phyloP scores from a whole-genome alignment of 768 basidiomycete genomes.

The Leccinum sublutescens region DNA sequence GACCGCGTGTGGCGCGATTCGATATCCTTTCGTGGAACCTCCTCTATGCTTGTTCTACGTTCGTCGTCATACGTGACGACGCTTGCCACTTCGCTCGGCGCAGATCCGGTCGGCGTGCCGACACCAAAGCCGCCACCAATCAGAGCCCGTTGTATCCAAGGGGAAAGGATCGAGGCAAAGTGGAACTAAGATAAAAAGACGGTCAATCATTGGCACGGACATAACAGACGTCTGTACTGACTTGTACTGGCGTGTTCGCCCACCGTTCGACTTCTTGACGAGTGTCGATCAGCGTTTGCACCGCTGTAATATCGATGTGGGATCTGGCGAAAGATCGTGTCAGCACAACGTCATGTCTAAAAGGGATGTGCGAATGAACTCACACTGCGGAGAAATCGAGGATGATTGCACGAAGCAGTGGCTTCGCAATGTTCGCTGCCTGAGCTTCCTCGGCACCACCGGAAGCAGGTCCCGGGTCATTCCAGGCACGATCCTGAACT shows the following conservation, averaged over 20 bases:
- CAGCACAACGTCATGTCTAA: neutral
- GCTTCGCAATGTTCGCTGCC: constrained; percentile 51
- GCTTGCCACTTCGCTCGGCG: constrained; percentile 66
- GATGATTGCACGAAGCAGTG: constrained; percentile 80
- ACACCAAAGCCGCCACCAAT: constrained; percentile 89
- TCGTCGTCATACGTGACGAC: constrained; percentile 65
- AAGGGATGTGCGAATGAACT: constrained; percentile 1
- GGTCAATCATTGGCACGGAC: neutral
- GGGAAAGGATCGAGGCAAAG: constrained; percentile 87
- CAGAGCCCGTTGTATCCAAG: constrained; percentile 90
- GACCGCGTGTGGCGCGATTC: constrained; percentile 31
- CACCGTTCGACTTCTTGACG: constrained; percentile 86
- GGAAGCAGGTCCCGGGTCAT: constrained; percentile 76
- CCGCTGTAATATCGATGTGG: constrained; percentile 88
- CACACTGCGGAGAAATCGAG: constrained; percentile 87
- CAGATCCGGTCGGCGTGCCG: constrained; percentile 42
- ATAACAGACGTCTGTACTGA: constrained; percentile 27
- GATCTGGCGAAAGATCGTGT: constrained; percentile 43
- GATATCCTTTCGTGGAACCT: constrained; percentile 25
- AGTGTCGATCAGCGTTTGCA: constrained; percentile 89
- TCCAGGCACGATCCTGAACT: constrained; percentile 85
- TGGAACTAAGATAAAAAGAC: constrained; percentile 62
- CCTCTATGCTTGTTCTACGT: constrained; percentile 18
- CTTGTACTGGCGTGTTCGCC: constrained; percentile 74
- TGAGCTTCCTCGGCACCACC: constrained; percentile 47